A percentile compares a stretch with the other conserved stretches of the same genome.
Conservation (phyloP, 1,284 basidiomycete species). For the Phellinidium pouzarii region DNA sequence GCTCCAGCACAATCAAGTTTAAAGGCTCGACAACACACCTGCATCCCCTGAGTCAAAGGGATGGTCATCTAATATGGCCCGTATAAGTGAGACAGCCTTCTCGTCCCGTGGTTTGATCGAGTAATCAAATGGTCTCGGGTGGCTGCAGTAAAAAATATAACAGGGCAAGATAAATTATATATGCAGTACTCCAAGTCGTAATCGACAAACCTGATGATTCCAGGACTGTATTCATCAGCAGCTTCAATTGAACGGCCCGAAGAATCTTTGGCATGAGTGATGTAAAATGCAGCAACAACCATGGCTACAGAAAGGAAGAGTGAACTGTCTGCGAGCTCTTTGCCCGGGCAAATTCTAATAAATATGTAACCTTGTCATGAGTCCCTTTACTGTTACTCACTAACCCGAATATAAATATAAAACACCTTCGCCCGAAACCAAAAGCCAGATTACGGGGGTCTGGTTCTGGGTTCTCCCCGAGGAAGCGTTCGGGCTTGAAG, state of each 20-base stretch:
- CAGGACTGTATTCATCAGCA: slow-evolving; percentile 15
- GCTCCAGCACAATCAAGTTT: too few species aligned
- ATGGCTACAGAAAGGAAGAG: slow-evolving; percentile 19
- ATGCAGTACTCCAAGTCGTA: too few species aligned
- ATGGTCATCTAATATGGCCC: background rate
- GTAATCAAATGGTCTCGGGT: slow-evolving; percentile 18
- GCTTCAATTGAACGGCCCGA: slow-evolving; percentile 19
- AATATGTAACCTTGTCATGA: background rate
- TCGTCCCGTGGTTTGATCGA: slow-evolving; percentile 15
- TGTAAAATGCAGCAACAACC: slow-evolving; percentile 19
- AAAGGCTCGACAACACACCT: background rate
- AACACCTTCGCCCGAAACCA: slow-evolving; percentile 9
- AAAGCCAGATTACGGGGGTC: slow-evolving; percentile 1
- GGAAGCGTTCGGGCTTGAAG: slow-evolving; percentile 20
- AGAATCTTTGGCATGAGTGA: slow-evolving; percentile 15
- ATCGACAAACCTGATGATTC: slow-evolving; percentile 18
- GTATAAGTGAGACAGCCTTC: slow-evolving; percentile 9
- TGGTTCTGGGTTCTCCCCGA: background rate
- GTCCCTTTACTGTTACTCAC: too few species aligned
- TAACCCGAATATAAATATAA: background rate
- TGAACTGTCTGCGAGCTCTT: slow-evolving; percentile 13
- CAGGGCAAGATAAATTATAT: too few species aligned
- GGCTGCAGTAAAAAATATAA: slow-evolving; percentile 1
- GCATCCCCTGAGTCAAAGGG: slow-evolving; percentile 1
- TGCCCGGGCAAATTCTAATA: slow-evolving; percentile 10